phyloP scores from a whole-genome alignment of 768 basidiomycete species.

The Suillus occidentalis region DNA sequence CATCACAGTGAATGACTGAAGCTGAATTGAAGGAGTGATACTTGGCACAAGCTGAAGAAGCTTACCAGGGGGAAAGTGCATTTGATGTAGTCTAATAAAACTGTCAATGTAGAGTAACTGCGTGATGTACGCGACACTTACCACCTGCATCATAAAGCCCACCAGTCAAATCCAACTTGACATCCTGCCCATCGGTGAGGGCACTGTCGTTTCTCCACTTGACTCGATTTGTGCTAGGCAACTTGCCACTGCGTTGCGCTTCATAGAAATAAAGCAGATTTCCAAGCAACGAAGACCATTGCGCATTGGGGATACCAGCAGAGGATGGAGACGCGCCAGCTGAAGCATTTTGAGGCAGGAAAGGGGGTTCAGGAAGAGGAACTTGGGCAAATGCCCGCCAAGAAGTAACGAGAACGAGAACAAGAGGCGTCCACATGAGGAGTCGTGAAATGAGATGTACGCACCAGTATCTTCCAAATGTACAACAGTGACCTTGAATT shows the following conservation, averaged over 20 bases:
- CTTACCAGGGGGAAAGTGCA: conserved; percentile 80
- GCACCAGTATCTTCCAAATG: not conserved
- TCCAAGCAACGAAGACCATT: conserved; percentile 83
- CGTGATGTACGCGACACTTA: conserved; percentile 29
- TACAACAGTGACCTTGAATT: not conserved
- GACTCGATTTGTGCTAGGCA: conserved; percentile 70
- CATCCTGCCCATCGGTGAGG: conserved; percentile 73
- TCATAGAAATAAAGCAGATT: conserved; percentile 88
- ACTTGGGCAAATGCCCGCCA: conserved; percentile 51
- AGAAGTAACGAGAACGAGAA: conserved; percentile 17
- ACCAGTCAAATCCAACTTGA: conserved; percentile 72
- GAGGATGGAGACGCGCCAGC: conserved; percentile 52
- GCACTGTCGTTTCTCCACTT: conserved; percentile 86
- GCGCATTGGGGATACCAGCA: conserved; percentile 56
- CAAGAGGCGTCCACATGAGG: conserved; percentile 21
- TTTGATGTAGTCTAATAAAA: conserved; percentile 75
- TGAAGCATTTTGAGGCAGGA: conserved; percentile 58
- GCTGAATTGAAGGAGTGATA: not conserved
- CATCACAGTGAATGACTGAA: conserved; percentile 76
- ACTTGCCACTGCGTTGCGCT: conserved; percentile 79
- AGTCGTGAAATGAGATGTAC: conserved; percentile 4
- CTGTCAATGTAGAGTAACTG: conserved; percentile 3
- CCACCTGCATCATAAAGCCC: conserved; percentile 95
- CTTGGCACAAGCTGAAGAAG: not conserved
- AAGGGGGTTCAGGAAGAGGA: conserved; percentile 63